Evolutionary conservation across 805 yeast species (phyloP), one percentile per base, ranked within the genome.

Genomic region (Kodamaea kaohsiungensis): DNA sequence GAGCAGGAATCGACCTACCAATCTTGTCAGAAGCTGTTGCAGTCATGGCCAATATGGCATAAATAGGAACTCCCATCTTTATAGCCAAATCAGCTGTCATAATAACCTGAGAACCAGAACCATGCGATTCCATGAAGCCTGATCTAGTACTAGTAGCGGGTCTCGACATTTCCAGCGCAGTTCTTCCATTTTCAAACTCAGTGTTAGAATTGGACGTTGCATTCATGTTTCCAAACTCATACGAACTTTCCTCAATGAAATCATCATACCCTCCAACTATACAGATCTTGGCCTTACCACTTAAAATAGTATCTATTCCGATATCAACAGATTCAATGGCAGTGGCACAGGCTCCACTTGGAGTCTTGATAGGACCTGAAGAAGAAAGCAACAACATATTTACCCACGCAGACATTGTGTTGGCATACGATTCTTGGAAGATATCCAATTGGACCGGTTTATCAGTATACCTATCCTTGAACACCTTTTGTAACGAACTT

Each of bases 261-360:
- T 95, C 99, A 79, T 95, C 99, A 72, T 89, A 91, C 77, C 99
- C 99, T 83, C 99, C 99, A 65, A 93, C 98, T 66, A 95, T 80
- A 75, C 95, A 91, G 65, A 95, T 85, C 83, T 91, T 91, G 55
- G 99, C 99, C 76, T 92, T 91, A 63, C 97, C 97, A 49, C 91
- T 79, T 63, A 90, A 76, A 65, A 95, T 91, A 51, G 97, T 90
- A 77, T 95, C 99, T 61, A 88, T 84, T 84, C 98, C 99, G 65
- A 84, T 82, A 72, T 95, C 99, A 61, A 95, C 89, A 58, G 99
- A 95, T 80, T 95, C 99, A 58, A 95, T 88, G 53, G 99, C 95
- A 61, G 99, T 95, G 49, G 99, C 99, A 82, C 99, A 95, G 43
- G 99, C 99, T 79, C 96, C 99, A 53, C 95, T 99, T 51, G 99